These are phyloP conservation scores for Tylopilus subfusipes DNA, from an alignment of 768 basidiomycete genomes.

Conservation along the genomic window DNA sequence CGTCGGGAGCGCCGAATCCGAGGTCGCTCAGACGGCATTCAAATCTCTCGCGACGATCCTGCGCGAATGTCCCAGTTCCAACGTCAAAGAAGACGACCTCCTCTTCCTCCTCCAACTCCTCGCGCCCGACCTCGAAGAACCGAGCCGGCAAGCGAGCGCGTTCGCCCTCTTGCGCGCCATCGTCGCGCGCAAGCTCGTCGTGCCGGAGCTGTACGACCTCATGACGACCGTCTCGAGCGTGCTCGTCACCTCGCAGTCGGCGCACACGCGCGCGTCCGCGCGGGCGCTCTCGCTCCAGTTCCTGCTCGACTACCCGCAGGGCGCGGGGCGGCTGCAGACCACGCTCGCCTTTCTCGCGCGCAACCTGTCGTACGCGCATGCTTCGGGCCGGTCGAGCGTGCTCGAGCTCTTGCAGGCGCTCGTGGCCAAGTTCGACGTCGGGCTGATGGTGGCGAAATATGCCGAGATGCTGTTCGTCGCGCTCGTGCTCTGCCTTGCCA, in stretches of 20 bases:
- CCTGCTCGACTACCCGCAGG: slow-evolving; percentile 95
- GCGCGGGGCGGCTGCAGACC: slow-evolving; percentile 81
- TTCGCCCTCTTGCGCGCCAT: slow-evolving; percentile 90
- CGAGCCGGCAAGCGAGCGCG: slow-evolving; percentile 75
- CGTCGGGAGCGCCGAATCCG: slow-evolving; percentile 83
- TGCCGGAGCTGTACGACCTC: slow-evolving; percentile 94
- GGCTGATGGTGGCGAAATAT: slow-evolving; percentile 72
- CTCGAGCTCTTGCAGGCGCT: slow-evolving; percentile 89
- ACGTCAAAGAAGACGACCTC: slow-evolving; percentile 87
- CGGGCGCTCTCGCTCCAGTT: slow-evolving; percentile 89
- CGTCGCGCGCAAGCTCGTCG: slow-evolving; percentile 85
- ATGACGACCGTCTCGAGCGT: slow-evolving; percentile 92
- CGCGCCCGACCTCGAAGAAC: slow-evolving; percentile 87
- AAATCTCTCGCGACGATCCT: slow-evolving; percentile 82
- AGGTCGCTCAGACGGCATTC: slow-evolving; percentile 83
- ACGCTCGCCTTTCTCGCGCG: slow-evolving; percentile 91
- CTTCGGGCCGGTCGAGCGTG: slow-evolving; percentile 89
- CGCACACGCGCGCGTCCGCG: slow-evolving; percentile 87
- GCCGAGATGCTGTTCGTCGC: slow-evolving; percentile 87
- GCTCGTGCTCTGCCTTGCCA: slow-evolving; percentile 89
- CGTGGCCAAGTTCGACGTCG: slow-evolving; percentile 76
- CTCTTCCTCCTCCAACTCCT: slow-evolving; percentile 83
- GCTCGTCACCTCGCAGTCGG: slow-evolving; percentile 90
- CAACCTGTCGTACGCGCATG: slow-evolving; percentile 86
- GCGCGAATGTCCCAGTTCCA: slow-evolving; percentile 80